Evolutionary conservation across 139 green algal genomes (phyloP).

Genomic region (Desmodesmus armatus): DNA sequence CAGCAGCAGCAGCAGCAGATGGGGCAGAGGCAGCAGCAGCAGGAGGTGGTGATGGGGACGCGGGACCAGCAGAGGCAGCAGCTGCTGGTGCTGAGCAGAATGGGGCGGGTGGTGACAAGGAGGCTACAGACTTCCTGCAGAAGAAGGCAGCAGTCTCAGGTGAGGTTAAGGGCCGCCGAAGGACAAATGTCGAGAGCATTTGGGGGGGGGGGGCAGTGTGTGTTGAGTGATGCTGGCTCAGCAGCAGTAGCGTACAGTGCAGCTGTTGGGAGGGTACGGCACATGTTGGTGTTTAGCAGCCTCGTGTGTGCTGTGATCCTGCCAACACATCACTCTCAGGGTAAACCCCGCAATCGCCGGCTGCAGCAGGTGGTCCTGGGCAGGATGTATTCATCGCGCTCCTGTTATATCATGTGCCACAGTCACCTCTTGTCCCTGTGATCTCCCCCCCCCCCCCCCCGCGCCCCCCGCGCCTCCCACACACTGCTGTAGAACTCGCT

Average conservation of each 20-base stretch:
- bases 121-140: conserved; percentile 24
- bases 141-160: conserved; percentile 27
- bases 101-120: conserved; percentile 6
- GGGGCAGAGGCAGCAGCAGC: not conserved
- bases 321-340: not conserved
- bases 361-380: no score
- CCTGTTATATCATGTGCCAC: no score
- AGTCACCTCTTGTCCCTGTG: not conserved
- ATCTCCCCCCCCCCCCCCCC: not conserved
- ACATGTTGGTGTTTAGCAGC: not conserved
- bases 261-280: not conserved
- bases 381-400: no score
- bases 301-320: not conserved
- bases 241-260: not conserved
- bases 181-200: no score
- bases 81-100: not conserved
- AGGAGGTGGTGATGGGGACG: not conserved
- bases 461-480: not conserved
- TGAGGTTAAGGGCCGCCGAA: not conserved
- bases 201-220: not conserved
- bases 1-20: conserved; percentile 13
- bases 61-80: not conserved
- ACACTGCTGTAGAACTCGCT: not conserved
- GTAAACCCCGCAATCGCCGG: no score
- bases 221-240: not conserved